phyloP scores from a whole-genome alignment of 768 basidiomycete genomes.

The Lactarius deliciosus region DNA sequence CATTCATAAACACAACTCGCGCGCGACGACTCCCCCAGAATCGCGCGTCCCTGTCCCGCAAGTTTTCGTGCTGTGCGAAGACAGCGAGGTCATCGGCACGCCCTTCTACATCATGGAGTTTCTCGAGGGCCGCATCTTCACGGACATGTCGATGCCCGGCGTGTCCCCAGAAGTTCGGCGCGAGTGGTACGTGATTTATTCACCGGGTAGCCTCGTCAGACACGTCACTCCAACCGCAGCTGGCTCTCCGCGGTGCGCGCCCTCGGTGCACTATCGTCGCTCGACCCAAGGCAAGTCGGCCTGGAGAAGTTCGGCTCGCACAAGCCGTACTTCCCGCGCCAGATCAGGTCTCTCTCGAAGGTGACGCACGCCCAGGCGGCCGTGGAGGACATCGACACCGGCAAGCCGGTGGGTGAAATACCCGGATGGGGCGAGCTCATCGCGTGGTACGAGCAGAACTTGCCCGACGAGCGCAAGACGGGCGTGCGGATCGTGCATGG shows the following conservation, averaged over 20 bases:
- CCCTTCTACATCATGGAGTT: constrained; percentile 98
- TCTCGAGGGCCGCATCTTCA: constrained; percentile 91
- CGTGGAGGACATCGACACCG: constrained; percentile 64
- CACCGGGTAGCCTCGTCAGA: not conserved
- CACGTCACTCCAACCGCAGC: constrained; percentile 38
- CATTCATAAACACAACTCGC: constrained; percentile 69
- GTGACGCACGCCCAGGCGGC: constrained; percentile 79
- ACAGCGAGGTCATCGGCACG: constrained; percentile 74
- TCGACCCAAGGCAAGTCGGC: constrained; percentile 65
- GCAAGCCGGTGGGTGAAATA: constrained; percentile 61
- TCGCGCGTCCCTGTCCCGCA: constrained; percentile 79
- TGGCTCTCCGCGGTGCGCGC: constrained; percentile 77
- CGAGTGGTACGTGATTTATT: constrained; percentile 57
- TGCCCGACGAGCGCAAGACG: constrained; percentile 74
- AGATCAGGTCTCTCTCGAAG: constrained; percentile 84
- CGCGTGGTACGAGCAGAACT: constrained; percentile 69
- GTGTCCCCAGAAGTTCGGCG: constrained; percentile 58
- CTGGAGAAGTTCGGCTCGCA: constrained; percentile 69
- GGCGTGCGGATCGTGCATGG: constrained; percentile 92
- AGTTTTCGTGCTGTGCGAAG: constrained; percentile 81
- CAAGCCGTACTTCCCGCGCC: constrained; percentile 87
- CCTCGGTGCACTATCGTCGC: constrained; percentile 64
- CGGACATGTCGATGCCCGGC: constrained; percentile 75
- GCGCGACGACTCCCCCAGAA: constrained; percentile 47
- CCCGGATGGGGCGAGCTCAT: constrained; percentile 73